Evolutionary conservation across 345 rosid species (phyloP), one percentile per base, ranked within the genome.

Genomic region (Hypericum androsaemum): DNA sequence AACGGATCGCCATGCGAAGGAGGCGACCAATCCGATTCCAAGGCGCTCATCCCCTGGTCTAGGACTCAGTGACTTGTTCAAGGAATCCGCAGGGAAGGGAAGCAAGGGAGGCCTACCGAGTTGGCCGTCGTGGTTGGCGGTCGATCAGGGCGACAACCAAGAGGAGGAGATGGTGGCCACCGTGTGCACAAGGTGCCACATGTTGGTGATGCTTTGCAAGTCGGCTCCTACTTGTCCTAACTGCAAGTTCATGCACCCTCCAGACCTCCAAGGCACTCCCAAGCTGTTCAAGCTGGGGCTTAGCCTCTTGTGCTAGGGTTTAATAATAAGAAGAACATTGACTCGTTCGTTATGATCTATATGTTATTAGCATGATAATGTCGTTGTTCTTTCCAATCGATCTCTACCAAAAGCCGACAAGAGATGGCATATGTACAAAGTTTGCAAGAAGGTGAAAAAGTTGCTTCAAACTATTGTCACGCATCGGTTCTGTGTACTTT

Each of bases 161-260:
- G 80, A 62, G 35, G 69, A 53, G 9, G 55, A 22, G 63, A 83
- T 86, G 97, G 75, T 86, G 28, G 82, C 97, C 8, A 81, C 71
- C 7, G 95, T 80, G 32, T 89, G 97, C 64, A 70, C 62, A 60
- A 66, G 65, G 62, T 86, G 97, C 41, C 89, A 89, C 66, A 78
- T 89, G 95, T 52, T 89, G 68, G 95, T 89, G 63, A 86, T 89
- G 86, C 67, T 89, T 2, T 78, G 75, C 74, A 75, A 74, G 67
- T 74, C 95, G 32, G 73, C 83, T 43, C 97, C 85, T 36, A 66
- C 80, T 2, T 89, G 97, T 57, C 97, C 97, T 22, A 89, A 81
- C 67, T 89, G 97, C 86, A 89, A 89, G 62, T 89, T 86, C 78
- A 63, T 86, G 77, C 92, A 89, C 72, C 78, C 89, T 44, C 72